Percentiles rank a stretch among this genome's conserved stretches.
These are phyloP conservation scores for Plenodomus biglobosus DNA, from an alignment of 2,329 filamentous ascomycete genomes.

Conservation along the genomic window DNA sequence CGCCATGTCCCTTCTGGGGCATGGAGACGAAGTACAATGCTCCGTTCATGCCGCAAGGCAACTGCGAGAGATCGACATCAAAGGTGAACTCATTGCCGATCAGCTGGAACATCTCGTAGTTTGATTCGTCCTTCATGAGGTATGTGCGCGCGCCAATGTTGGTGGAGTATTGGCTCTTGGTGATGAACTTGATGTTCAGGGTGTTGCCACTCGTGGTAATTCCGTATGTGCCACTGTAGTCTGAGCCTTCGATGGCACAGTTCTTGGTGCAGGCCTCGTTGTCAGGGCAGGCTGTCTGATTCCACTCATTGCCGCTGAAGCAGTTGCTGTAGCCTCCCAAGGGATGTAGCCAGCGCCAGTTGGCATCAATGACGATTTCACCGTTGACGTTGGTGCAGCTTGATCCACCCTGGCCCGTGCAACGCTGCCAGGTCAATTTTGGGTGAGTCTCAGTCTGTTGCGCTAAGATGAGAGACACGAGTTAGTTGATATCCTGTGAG, in stretches of 20 bases:
- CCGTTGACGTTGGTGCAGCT: constrained; percentile 39
- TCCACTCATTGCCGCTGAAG: constrained; percentile 48
- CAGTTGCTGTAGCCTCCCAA: constrained; percentile 43
- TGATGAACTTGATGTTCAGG: constrained; percentile 61
- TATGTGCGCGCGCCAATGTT: constrained; percentile 44
- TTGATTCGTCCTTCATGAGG: constrained; percentile 36
- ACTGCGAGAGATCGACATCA: constrained; percentile 54
- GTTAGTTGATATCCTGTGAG: not conserved
- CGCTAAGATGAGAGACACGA: constrained; percentile 5
- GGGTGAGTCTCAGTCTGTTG: constrained; percentile 47
- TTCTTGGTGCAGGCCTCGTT: constrained; percentile 35
- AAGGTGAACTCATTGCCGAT: constrained; percentile 42
- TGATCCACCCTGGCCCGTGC: constrained; percentile 41
- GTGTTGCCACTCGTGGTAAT: constrained; percentile 55
- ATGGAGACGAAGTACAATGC: constrained; percentile 55
- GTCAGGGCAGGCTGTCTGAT: constrained; percentile 40
- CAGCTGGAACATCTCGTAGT: constrained; percentile 41
- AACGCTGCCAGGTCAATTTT: constrained; percentile 43
- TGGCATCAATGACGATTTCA: constrained; percentile 46
- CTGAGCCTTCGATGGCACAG: constrained; percentile 46
- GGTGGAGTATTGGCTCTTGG: constrained; percentile 48
- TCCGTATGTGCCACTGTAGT: constrained; percentile 49
- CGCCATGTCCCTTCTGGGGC: constrained; percentile 54
- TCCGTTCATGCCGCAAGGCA: constrained; percentile 70
- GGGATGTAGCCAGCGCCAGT: constrained; percentile 53